phyloP scores from a whole-genome alignment of 495 filamentous ascomycete genomes.

The Filosporella fistucella region DNA sequence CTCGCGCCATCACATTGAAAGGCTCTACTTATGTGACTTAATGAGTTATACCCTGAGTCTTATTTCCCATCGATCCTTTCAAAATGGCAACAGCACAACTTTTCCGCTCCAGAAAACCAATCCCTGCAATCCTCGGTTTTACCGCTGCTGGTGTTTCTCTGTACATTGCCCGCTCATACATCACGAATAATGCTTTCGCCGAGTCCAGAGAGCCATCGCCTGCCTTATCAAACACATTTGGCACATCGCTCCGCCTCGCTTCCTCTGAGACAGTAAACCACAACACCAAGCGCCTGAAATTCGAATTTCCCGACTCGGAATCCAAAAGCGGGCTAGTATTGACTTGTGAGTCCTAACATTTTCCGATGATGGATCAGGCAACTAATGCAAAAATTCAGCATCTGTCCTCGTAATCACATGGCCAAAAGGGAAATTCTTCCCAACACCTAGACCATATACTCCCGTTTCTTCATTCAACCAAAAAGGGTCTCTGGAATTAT shows the following conservation, averaged over 20 bases:
- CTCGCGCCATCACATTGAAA: too few relatives aligned
- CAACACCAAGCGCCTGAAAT: slow-evolving; percentile 61
- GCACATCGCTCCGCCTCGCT: slow-evolving; percentile 33
- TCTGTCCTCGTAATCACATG: slow-evolving; percentile 51
- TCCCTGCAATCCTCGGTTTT: too few relatives aligned
- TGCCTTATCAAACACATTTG: neutral
- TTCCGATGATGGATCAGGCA: too few relatives aligned
- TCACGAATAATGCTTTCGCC: neutral
- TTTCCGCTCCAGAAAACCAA: too few relatives aligned
- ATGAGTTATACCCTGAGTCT: too few relatives aligned
- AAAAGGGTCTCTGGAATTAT: slow-evolving; percentile 49
- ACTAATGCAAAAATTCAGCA: too few relatives aligned
- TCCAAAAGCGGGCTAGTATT: slow-evolving; percentile 45
- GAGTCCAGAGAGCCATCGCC: neutral
- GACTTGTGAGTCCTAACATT: slow-evolving; percentile 38
- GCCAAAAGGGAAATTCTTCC: slow-evolving; percentile 46
- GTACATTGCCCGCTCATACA: too few relatives aligned
- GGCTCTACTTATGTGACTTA: too few relatives aligned
- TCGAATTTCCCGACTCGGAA: slow-evolving; percentile 50
- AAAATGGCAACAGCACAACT: too few relatives aligned
- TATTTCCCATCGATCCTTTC: too few relatives aligned
- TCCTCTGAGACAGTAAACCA: slow-evolving; percentile 56
- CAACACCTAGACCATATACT: slow-evolving; percentile 55
- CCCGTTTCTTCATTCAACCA: slow-evolving; percentile 50
- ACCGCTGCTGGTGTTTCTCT: too few relatives aligned